These are phyloP conservation scores for Pythium dissimile DNA, from an alignment of 352 stramenopile species.

Conservation along the genomic window DNA sequence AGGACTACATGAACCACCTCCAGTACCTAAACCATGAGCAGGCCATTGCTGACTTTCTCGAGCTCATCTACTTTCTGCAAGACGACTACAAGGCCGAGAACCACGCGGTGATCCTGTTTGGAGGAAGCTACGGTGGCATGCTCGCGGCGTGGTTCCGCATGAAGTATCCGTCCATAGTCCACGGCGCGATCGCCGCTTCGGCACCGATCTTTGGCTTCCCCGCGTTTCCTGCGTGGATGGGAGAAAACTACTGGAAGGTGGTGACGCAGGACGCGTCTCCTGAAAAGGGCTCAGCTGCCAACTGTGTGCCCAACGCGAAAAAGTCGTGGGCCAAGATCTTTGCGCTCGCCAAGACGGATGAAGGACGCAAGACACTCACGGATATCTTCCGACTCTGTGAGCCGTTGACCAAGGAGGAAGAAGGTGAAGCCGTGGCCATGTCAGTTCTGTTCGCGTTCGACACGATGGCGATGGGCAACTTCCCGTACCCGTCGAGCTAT, in stretches of 20 bases:
- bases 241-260: constrained; percentile 80
- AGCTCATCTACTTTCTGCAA: constrained; percentile 87
- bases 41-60: constrained; percentile 91
- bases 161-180: constrained; percentile 92
- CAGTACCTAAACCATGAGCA: constrained; percentile 89
- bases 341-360: constrained; percentile 51
- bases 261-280: constrained; percentile 74
- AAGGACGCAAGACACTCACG: constrained; percentile 47
- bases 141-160: constrained; percentile 93
- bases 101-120: constrained; percentile 92
- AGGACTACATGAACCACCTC: constrained; percentile 67
- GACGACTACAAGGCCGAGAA: constrained; percentile 57
- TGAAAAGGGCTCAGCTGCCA: constrained; percentile 55
- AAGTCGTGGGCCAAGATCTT: constrained; percentile 80
- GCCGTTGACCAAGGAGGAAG: constrained; percentile 37
- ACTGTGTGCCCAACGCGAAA: constrained; percentile 84
- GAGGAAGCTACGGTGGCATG: constrained; percentile 96
- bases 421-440: constrained; percentile 69
- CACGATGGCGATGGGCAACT: constrained; percentile 94
- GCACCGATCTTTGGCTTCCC: constrained; percentile 92
- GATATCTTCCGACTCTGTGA: constrained; percentile 67
- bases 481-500: constrained; percentile 94
- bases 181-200: constrained; percentile 91
- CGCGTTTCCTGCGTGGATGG: constrained; percentile 55
- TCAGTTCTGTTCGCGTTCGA: constrained; percentile 86